A percentile compares a stretch with the other conserved stretches of the same genome.
These are phyloP conservation scores for Isochrysis galbana DNA, from an alignment of 78 protist species.

Conservation along the genomic window DNA sequence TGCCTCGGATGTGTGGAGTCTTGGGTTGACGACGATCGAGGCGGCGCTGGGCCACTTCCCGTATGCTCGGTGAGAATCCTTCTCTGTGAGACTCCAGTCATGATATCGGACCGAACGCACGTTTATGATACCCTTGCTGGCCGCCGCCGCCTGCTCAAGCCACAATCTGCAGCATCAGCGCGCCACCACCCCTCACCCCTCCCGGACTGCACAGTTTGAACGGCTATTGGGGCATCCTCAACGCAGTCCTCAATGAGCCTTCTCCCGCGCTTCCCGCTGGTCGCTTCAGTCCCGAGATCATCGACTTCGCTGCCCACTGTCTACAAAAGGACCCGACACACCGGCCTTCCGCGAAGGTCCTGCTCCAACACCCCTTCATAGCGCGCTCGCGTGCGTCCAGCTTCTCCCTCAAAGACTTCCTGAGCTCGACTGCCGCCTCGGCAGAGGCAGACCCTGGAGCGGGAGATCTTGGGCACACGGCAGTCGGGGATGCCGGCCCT, in stretches of 20 bases:
- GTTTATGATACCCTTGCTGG: too few species aligned
- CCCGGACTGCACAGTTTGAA: too few species aligned
- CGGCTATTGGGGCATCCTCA: slow-evolving; percentile 2
- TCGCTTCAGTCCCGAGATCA: neutral
- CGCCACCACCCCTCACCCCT: too few species aligned
- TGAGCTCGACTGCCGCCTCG: too few species aligned
- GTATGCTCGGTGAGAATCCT: neutral
- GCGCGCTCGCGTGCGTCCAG: neutral
- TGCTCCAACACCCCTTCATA: neutral
- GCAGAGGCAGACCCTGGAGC: too few species aligned
- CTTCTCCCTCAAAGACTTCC: neutral
- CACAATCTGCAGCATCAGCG: too few species aligned
- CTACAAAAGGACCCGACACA: neutral
- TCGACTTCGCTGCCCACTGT: slow-evolving; percentile 7
- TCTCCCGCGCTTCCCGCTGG: slow-evolving; percentile 39
- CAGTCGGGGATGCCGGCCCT: too few species aligned
- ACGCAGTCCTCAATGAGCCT: slow-evolving; percentile 29
- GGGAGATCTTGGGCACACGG: too few species aligned
- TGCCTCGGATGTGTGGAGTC: slow-evolving; percentile 54
- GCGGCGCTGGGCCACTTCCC: slow-evolving; percentile 68
- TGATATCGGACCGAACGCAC: too few species aligned
- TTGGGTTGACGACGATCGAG: slow-evolving; percentile 68
- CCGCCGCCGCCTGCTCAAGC: too few species aligned
- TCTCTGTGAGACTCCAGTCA: too few species aligned
- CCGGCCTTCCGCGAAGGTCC: neutral